Evolutionary conservation across 108 stramenopile genomes (phyloP), one percentile per base, ranked within the genome.

Genomic region (Nitzschia palea): DNA sequence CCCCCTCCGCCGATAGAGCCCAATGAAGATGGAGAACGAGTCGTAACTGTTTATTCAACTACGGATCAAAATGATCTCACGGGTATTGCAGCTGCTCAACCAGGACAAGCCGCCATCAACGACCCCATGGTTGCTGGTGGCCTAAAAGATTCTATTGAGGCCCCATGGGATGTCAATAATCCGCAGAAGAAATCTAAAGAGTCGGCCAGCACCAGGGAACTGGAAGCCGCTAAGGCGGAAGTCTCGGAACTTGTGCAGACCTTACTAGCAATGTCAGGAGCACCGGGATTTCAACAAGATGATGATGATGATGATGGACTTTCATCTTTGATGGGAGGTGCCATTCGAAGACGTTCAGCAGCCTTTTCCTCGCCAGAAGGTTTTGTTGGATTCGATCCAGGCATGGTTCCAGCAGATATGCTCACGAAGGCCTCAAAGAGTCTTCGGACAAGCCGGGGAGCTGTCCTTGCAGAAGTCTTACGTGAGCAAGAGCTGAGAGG

Each of bases 61-160:
- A 84, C 78, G 4, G 93, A 94, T 30, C 77, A 71, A 2, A 94
- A 94, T 72, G 93, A 94, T 59, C 54, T 94, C 68, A 94, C 93
- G 3, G 82, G 86, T 40, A 61, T 85, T 20, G 74, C 79, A 12
- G 70, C 72, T 28, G 66, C 73, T 20, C 80, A 82, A 44, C 79
- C 78, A 9, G 78, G 77, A 25, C 68, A 70, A 50, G 50, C 55
- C 3, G 31, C 35, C 26, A 15, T 40, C 3, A 32, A 65, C 27
- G 62, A 65, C 31, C 56, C 67, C 5, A 63, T 71, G 55, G 35
- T 65, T 6, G 44, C 52, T n/a, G 62, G 56, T 3, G 62, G 68
- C 26, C 33, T 42, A 4, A 22, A 47, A 15, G 71, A 53, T 56
- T 63, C 66, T 5, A 43, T 31, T 0, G 55, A 74, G 40, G 69